Conservation (phyloP, 2,329 filamentous ascomycete species). For the Chaetomium sp. region DNA sequence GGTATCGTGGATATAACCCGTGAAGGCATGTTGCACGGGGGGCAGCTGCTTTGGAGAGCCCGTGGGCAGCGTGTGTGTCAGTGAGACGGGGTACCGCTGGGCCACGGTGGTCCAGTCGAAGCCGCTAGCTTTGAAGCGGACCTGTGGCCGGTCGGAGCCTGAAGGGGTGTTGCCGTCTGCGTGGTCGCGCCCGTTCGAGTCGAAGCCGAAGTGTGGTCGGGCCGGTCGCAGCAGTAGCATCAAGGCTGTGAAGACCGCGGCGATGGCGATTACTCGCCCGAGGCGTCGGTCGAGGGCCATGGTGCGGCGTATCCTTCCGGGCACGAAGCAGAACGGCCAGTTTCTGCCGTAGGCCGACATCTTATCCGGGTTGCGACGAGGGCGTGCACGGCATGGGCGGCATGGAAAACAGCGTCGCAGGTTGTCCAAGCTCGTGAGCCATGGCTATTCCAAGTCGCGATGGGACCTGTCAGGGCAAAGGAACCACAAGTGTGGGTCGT, state of each 20-base stretch:
- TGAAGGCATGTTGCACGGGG: slow-evolving; percentile 25
- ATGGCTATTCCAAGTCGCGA: background rate
- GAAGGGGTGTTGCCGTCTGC: background rate
- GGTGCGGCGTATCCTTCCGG: background rate
- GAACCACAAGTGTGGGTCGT: too few relatives aligned
- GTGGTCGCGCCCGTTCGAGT: background rate
- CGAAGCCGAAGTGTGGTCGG: background rate
- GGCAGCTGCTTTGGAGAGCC: slow-evolving; percentile 8
- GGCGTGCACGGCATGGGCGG: background rate
- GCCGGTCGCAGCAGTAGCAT: slow-evolving; percentile 10
- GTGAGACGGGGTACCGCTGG: slow-evolving; percentile 23
- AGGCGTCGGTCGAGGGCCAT: slow-evolving; percentile 11
- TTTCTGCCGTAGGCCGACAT: background rate
- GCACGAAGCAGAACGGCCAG: background rate
- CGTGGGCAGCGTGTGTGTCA: slow-evolving; percentile 23
- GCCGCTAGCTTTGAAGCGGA: slow-evolving; percentile 17
- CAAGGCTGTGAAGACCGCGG: slow-evolving; percentile 9
- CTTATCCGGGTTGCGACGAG: background rate
- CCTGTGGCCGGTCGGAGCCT: background rate
- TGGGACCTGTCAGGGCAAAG: background rate
- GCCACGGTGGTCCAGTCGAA: slow-evolving; percentile 21
- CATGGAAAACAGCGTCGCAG: background rate
- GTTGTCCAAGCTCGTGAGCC: background rate
- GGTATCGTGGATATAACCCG: slow-evolving; percentile 27
- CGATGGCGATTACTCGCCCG: slow-evolving; percentile 8